Conservation (phyloP, 1,284 basidiomycete genomes). For the Ganoderma sinense region DNA sequence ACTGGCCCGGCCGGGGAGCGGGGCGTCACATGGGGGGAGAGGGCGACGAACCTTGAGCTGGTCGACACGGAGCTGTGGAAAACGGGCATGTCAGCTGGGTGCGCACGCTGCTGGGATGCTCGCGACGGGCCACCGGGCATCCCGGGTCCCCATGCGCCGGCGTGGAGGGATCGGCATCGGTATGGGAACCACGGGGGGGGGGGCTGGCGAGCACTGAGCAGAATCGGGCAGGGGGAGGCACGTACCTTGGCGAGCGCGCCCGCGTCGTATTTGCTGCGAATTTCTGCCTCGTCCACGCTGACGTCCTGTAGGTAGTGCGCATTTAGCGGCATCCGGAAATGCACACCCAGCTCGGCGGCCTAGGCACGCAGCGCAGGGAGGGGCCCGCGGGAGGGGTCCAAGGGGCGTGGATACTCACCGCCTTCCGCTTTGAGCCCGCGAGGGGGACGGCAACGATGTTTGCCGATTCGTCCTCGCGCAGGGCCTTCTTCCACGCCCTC, state of each 20-base stretch:
- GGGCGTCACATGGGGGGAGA: constrained; percentile 20
- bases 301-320: constrained; percentile 51
- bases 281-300: constrained; percentile 69
- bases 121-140: constrained; percentile 17
- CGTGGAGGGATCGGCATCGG: constrained; percentile 15
- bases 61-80: constrained; percentile 72
- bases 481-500: constrained; percentile 74
- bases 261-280: constrained; percentile 67
- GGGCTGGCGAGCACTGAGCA: neutral
- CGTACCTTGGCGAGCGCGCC: constrained; percentile 70
- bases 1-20: constrained; percentile 4
- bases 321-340: constrained; percentile 16
- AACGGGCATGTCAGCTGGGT: constrained; percentile 23
- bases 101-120: constrained; percentile 19
- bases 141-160: constrained; percentile 16
- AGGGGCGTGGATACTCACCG: constrained; percentile 53
- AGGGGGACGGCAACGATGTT: constrained; percentile 51
- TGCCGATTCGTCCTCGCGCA: constrained; percentile 73
- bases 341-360: constrained; percentile 15
- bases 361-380: constrained; percentile 22
- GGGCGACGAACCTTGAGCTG: constrained; percentile 69
- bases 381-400: neutral
- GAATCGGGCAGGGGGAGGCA: neutral
- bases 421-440: constrained; percentile 71
- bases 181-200: constrained; percentile 5